Evolutionary conservation across 1,284 basidiomycete genomes (phyloP).

Genomic region (Wolfiporia cocos): DNA sequence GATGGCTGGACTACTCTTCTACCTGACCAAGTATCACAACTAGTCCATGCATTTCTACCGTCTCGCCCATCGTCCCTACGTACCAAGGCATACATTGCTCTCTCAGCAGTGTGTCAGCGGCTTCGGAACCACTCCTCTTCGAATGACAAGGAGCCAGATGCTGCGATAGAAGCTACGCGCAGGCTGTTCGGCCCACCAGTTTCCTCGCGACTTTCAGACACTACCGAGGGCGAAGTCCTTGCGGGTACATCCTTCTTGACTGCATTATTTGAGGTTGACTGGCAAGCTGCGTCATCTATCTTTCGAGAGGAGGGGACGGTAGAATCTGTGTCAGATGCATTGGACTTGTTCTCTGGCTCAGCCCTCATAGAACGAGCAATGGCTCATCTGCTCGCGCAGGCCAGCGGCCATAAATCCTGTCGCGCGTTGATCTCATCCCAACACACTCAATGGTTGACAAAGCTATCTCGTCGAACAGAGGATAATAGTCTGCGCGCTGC

Average conservation of each 20-base stretch:
- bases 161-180: slow-evolving; percentile 41
- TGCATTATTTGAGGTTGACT: slow-evolving; percentile 75
- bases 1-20: slow-evolving; percentile 31
- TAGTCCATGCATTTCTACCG: slow-evolving; percentile 52
- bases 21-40: slow-evolving; percentile 48
- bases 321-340: slow-evolving; percentile 55
- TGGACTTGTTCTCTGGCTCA: slow-evolving; percentile 54
- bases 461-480: slow-evolving; percentile 41
- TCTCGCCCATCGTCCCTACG: slow-evolving; percentile 33
- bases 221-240: slow-evolving; percentile 43
- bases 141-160: slow-evolving; percentile 29
- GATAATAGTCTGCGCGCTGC: slow-evolving; percentile 48
- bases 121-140: slow-evolving; percentile 32
- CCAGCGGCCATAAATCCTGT: slow-evolving; percentile 66
- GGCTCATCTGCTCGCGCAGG: slow-evolving; percentile 68
- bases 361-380: slow-evolving; percentile 42
- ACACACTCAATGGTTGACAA: slow-evolving; percentile 56
- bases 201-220: slow-evolving; percentile 43
- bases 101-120: slow-evolving; percentile 61
- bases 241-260: slow-evolving; percentile 56
- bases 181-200: slow-evolving; percentile 43
- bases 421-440: slow-evolving; percentile 54
- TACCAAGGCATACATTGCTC: slow-evolving; percentile 60
- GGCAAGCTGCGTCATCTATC: slow-evolving; percentile 53
- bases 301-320: slow-evolving; percentile 56